A percentile compares a stretch with the other conserved stretches of the same genome.
These are phyloP conservation scores for Exophiala alcalophila DNA, from an alignment of 2,329 filamentous ascomycete species.

Conservation along the genomic window DNA sequence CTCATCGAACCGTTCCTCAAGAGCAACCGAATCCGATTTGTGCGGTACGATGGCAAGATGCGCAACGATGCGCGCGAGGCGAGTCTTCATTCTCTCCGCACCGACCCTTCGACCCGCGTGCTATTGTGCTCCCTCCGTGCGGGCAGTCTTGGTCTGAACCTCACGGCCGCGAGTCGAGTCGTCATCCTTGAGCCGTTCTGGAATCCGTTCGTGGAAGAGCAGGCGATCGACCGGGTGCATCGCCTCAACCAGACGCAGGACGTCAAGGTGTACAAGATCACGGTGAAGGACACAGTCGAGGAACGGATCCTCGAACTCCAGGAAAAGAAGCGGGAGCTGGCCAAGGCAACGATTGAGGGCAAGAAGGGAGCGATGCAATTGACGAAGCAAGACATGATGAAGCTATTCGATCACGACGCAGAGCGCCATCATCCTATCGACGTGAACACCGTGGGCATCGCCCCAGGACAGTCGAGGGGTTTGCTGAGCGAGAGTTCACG, in stretches of 20 bases:
- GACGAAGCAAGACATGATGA: constrained; percentile 87
- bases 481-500: constrained; percentile 6
- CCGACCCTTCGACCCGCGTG: constrained; percentile 71
- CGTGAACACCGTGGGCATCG: constrained; percentile 8
- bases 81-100: constrained; percentile 72
- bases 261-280: constrained; percentile 92
- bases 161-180: constrained; percentile 89
- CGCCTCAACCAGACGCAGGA: constrained; percentile 96
- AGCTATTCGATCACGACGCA: constrained; percentile 74
- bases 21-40: constrained; percentile 70
- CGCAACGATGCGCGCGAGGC: constrained; percentile 88
- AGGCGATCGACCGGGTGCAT: constrained; percentile 97
- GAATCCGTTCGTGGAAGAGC: constrained; percentile 99
- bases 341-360: constrained; percentile 80
- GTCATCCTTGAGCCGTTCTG: constrained; percentile 97
- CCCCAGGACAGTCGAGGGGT: constrained; percentile 5
- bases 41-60: constrained; percentile 94
- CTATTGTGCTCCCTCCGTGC: constrained; percentile 92
- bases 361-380: constrained; percentile 75
- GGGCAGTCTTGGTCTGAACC: constrained; percentile 85
- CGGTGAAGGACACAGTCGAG: constrained; percentile 81
- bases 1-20: constrained; percentile 88
- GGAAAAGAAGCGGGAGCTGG: constrained; percentile 86
- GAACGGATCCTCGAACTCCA: constrained; percentile 92
- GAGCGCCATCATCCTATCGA: constrained; percentile 42